Base-by-base conservation (phyloP, 257 asterid species). In the Salvia rosmarinus region DNA sequence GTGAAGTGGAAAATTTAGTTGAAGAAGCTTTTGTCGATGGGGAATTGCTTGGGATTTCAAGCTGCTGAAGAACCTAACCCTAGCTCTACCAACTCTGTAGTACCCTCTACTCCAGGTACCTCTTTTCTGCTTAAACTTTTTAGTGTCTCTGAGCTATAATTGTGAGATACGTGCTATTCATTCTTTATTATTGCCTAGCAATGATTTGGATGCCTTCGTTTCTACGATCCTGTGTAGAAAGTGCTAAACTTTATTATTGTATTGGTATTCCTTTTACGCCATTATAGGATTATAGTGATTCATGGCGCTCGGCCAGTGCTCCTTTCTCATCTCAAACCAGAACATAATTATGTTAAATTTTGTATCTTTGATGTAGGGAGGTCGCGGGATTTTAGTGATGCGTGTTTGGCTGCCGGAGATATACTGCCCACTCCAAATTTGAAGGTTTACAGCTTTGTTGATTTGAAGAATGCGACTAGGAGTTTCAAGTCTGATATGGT, bases 41-140 rank as follows among this genome's bases (percentile, higher is more conserved):
- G 98, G 69, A 92, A 92, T 80, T 92, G 98, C 80, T 84, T 84
- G 72, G 95, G 98, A 83, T 86, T 83, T 57, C 75, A 62, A 68
- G 58, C 79, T 65, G 77, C 83, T 37, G 76, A 51, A 34, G 82
- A 84, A 37, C 66, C 81, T 9, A 85, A 80, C 55, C 87, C 84
- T 70, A 79, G 84, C 72, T 76, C 77, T 60, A 43, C 76, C 54
- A 50, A 75, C 68, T 69, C 73, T 63, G 61, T 59, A 49, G 47
- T 66, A 77, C 78, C 84, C 59, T 86, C 96, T n/a, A 81, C 88
- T 64, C 72, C 75, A 73, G 98, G 96, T 86, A 57, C 52, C 72
- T n/a, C n/a, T n/a, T n/a, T 75, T 67, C 73, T 56, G 30, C 1
- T n/a, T 42, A 16, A 30, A 63, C 16, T 64, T 70, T 73, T 54